Evolutionary conservation across 345 rosid species (phyloP).

Genomic region (Noccaea caerulescens): DNA sequence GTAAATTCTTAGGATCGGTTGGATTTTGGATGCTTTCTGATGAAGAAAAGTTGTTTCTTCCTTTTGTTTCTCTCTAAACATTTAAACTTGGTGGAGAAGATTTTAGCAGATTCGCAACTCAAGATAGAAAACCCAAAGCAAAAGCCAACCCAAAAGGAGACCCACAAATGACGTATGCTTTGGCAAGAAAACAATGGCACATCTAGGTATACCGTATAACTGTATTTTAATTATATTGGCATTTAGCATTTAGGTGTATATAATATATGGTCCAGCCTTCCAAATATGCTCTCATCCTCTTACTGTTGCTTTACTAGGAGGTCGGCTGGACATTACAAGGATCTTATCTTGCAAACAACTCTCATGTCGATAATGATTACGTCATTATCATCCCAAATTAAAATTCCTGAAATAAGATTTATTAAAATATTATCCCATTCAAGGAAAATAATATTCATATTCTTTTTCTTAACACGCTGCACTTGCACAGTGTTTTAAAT

Average conservation of each 20-base stretch:
- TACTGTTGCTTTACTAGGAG: conserved; percentile 28
- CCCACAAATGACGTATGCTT: conserved; percentile 19
- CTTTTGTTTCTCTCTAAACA: neutral
- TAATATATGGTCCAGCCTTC: conserved; percentile 25
- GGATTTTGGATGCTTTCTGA: too few relatives aligned
- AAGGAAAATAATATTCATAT: neutral
- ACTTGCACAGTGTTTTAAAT: too few relatives aligned
- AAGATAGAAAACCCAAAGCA: conserved; percentile 10
- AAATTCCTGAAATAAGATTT: neutral
- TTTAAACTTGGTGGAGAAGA: neutral
- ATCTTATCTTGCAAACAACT: conserved; percentile 35
- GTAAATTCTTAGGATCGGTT: too few relatives aligned
- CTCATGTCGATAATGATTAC: conserved; percentile 3
- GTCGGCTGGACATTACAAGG: conserved; percentile 16
- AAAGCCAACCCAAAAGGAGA: neutral
- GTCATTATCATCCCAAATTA: conserved; percentile 4
- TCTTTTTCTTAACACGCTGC: neutral
- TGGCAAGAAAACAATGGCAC: conserved; percentile 21
- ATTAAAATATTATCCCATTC: neutral
- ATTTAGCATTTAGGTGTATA: neutral
- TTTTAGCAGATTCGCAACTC: neutral
- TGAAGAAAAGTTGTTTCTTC: neutral
- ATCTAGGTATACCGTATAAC: neutral
- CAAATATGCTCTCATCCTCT: neutral
- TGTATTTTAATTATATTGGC: neutral